These are phyloP conservation scores for Triticum monococcum DNA, from an alignment of 176 grass and related monocot genomes.

Conservation along the genomic window DNA sequence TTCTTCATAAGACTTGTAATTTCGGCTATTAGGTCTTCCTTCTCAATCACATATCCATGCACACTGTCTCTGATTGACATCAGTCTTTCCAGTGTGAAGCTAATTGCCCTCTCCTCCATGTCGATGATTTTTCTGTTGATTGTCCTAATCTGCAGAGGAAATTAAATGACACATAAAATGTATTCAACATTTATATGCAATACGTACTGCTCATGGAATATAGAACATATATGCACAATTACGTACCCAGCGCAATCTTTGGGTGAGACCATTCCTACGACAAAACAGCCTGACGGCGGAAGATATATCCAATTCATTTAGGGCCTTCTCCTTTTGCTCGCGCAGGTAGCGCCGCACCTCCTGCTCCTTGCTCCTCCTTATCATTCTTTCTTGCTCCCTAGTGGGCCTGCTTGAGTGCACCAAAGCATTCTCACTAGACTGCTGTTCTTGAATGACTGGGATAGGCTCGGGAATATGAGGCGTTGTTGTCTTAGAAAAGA, in stretches of 20 bases:
- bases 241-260: background rate
- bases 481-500: background rate
- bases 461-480: background rate
- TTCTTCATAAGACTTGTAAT: background rate
- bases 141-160: background rate
- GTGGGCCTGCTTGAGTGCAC: background rate
- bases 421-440: background rate
- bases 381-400: background rate
- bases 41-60: background rate
- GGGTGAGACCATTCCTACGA: background rate
- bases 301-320: background rate
- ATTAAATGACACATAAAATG: background rate
- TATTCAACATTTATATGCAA: background rate
- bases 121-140: background rate
- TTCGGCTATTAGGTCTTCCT: background rate
- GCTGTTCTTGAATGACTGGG: background rate
- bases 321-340: background rate
- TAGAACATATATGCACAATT: background rate
- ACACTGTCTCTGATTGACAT: background rate
- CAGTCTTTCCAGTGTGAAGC: background rate
- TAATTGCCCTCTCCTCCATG: background rate
- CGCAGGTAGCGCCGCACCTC: background rate
- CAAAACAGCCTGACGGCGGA: background rate
- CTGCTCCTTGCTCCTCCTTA: background rate
- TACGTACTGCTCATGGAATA: background rate